Conservation (phyloP, 192 early-diverging fungal species). For the Fimicolochytrium jonesii region DNA sequence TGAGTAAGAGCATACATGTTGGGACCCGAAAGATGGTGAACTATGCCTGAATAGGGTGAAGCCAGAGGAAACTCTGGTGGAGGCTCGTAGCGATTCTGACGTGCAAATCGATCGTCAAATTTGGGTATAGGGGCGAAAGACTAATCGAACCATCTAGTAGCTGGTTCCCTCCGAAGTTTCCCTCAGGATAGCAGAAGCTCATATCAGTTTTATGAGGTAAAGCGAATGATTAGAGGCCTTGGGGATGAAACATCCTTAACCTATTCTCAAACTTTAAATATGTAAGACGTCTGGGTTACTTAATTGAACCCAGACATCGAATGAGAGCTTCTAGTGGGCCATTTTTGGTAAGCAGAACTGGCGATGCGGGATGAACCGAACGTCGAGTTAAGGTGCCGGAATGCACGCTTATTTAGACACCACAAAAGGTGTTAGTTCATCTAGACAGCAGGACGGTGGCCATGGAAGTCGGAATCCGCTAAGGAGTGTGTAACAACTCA, state of each 20-base stretch:
- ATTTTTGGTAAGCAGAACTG: constrained; percentile 89
- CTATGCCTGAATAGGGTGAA: constrained; percentile 77
- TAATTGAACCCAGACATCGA: constrained; percentile 62
- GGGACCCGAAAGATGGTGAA: constrained; percentile 80
- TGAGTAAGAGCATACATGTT: constrained; percentile 64
- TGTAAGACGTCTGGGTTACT: constrained; percentile 70
- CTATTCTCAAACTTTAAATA: constrained; percentile 84
- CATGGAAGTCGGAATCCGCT: constrained; percentile 81
- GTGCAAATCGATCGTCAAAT: constrained; percentile 75
- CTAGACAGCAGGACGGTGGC: constrained; percentile 79
- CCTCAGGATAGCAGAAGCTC: constrained; percentile 78
- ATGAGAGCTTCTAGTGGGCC: constrained; percentile 84
- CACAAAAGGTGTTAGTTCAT: constrained; percentile 80
- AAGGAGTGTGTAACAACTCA: constrained; percentile 71
- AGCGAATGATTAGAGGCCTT: no score
- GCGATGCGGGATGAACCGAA: constrained; percentile 84
- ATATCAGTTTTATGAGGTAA: constrained; percentile 73
- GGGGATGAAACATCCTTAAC: constrained; percentile 73
- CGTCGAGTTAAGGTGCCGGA: constrained; percentile 71
- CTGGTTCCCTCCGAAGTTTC: constrained; percentile 83
- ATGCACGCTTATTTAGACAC: constrained; percentile 73
- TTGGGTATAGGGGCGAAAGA: constrained; percentile 81
- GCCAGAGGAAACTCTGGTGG: constrained; percentile 78
- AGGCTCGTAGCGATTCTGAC: constrained; percentile 71
- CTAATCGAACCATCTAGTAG: constrained; percentile 80